phyloP scores from a whole-genome alignment of 305 asterid species.

The Ruellia speciosa region DNA sequence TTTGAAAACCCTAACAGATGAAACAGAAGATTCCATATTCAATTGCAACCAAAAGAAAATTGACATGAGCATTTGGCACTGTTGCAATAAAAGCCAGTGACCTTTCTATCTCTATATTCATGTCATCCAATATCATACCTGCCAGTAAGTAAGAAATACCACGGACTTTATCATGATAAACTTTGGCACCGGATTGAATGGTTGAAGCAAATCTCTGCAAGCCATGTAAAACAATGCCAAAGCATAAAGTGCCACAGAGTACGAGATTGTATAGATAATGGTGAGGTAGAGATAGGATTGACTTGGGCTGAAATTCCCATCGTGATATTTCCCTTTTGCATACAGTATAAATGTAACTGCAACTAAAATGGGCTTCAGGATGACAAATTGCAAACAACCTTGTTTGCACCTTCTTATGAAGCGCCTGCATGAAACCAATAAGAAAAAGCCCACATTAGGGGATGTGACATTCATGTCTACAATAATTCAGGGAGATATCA shows the following conservation, averaged over 20 bases:
- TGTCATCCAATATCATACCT: conserved; percentile 42
- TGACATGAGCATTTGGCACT: conserved; percentile 10
- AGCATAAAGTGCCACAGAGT: conserved; percentile 87
- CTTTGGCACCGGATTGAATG: conserved; percentile 97
- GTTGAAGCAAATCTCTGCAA: conserved; percentile 91
- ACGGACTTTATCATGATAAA: conserved; percentile 89
- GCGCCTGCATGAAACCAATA: conserved; percentile 58
- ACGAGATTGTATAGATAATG: conserved; percentile 85
- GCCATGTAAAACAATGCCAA: conserved; percentile 92
- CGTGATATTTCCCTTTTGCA: conserved; percentile 82
- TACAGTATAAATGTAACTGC: conserved; percentile 68
- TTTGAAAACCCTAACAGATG: no score
- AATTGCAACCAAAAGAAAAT: conserved; percentile 10
- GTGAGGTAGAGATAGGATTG: conserved; percentile 95
- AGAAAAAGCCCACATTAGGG: conserved; percentile 18
- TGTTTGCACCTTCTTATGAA: conserved; percentile 95
- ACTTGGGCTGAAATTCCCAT: conserved; percentile 76
- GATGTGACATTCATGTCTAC: conserved; percentile 16
- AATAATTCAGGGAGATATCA: neutral
- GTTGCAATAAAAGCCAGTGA: conserved; percentile 11
- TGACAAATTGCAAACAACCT: conserved; percentile 95
- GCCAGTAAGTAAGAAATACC: conserved; percentile 93
- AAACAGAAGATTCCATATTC: neutral
- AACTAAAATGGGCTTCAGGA: conserved; percentile 87
- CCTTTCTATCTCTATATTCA: conserved; percentile 9